Percentiles rank a stretch among this genome's conserved stretches.
phyloP scores from a whole-genome alignment of 2,329 filamentous ascomycete genomes.

The Colletotrichum higginsianum region DNA sequence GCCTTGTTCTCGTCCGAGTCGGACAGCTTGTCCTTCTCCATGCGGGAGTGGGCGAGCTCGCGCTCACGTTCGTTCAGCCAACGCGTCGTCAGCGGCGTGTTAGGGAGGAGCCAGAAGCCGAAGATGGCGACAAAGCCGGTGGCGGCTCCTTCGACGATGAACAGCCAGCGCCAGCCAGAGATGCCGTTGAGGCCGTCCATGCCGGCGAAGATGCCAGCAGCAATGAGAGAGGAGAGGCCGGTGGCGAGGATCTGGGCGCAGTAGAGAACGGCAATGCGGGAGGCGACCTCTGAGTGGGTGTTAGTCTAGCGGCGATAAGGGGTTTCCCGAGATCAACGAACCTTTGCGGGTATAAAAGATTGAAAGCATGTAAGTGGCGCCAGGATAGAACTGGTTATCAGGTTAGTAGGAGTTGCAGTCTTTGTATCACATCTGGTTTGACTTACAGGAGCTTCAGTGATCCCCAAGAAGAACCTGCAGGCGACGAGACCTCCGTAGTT shows the following conservation, averaged over 20 bases:
- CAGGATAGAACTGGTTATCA: conserved; percentile 53
- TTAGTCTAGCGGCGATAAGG: neutral
- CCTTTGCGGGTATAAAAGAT: conserved; percentile 53
- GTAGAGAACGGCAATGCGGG: conserved; percentile 71
- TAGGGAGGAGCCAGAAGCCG: conserved; percentile 70
- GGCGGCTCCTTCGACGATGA: conserved; percentile 71
- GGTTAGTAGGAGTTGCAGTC: neutral
- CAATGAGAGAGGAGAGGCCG: conserved; percentile 77
- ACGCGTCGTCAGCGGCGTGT: conserved; percentile 56
- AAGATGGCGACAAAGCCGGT: conserved; percentile 73
- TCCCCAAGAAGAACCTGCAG: conserved; percentile 56
- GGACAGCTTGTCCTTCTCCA: conserved; percentile 66
- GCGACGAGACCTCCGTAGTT: conserved; percentile 53
- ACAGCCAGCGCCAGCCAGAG: conserved; percentile 75
- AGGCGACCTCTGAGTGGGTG: conserved; percentile 65
- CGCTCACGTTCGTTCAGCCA: conserved; percentile 64
- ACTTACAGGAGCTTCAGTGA: conserved; percentile 55
- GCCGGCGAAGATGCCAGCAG: conserved; percentile 73
- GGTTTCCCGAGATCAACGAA: conserved; percentile 20
- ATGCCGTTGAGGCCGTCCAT: conserved; percentile 70
- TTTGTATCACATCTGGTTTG: neutral
- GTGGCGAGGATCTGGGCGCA: conserved; percentile 77
- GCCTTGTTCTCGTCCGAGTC: conserved; percentile 55
- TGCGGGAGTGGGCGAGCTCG: conserved; percentile 62
- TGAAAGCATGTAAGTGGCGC: conserved; percentile 54